These are phyloP conservation scores for Cyclocybe cylindracea DNA, from an alignment of 768 basidiomycete genomes.

Conservation along the genomic window DNA sequence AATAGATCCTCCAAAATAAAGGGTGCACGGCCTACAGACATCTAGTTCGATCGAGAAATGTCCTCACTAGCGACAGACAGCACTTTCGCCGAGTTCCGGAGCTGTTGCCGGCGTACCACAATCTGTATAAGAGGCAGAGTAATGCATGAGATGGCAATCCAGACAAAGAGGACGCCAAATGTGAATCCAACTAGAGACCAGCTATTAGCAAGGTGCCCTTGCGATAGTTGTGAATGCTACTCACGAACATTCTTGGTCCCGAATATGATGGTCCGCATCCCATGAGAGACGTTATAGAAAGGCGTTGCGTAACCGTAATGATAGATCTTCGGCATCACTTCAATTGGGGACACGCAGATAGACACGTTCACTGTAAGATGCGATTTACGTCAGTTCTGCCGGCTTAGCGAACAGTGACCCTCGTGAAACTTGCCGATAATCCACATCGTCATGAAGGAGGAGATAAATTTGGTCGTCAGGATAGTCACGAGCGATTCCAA, in stretches of 20 bases:
- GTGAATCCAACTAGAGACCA: slow-evolving; percentile 53
- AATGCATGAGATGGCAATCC: slow-evolving; percentile 55
- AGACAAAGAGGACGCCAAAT: slow-evolving; percentile 59
- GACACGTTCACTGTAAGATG: slow-evolving; percentile 56
- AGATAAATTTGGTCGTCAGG: slow-evolving; percentile 55
- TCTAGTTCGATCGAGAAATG: too few species aligned
- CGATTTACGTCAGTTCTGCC: not conserved
- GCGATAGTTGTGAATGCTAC: slow-evolving; percentile 19
- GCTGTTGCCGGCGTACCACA: slow-evolving; percentile 22
- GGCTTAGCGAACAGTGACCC: not conserved
- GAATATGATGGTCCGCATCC: slow-evolving; percentile 65
- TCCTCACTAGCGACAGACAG: too few species aligned
- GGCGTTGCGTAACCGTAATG: slow-evolving; percentile 71
- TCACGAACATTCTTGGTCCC: slow-evolving; percentile 59
- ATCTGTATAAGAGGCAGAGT: slow-evolving; percentile 55
- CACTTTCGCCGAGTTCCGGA: too few species aligned
- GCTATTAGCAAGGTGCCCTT: not conserved
- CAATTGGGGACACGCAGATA: slow-evolving; percentile 59
- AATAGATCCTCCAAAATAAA: too few species aligned
- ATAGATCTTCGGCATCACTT: slow-evolving; percentile 56
- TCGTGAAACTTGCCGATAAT: slow-evolving; percentile 52
- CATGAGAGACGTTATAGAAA: slow-evolving; percentile 69
- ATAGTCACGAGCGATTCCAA: slow-evolving; percentile 63
- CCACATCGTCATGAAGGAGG: slow-evolving; percentile 69
- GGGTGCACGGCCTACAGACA: too few species aligned